These are phyloP conservation scores for Phlebopus sp. DNA, from an alignment of 1,284 basidiomycete species.

Conservation along the genomic window DNA sequence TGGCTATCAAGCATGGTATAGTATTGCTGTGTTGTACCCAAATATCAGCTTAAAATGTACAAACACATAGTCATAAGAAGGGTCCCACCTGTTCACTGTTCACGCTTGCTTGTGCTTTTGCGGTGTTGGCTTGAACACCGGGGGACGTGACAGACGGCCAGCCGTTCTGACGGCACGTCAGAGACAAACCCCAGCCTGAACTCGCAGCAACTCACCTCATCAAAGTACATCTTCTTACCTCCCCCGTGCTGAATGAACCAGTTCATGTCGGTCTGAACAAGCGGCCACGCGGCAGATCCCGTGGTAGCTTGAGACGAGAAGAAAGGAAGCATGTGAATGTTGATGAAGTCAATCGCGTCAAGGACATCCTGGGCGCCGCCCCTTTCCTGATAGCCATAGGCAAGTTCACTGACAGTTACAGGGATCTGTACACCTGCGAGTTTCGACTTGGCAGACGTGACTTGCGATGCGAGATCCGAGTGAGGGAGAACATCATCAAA, in stretches of 20 bases:
- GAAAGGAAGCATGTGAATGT: conserved; percentile 74
- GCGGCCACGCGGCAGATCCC: conserved; percentile 49
- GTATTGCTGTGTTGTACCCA: conserved; percentile 35
- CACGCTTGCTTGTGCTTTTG: conserved; percentile 51
- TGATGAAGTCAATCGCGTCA: conserved; percentile 62
- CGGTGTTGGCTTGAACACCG: conserved; percentile 57
- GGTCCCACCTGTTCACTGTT: conserved; percentile 51
- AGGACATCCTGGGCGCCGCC: conserved; percentile 58
- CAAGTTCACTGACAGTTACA: conserved; percentile 59
- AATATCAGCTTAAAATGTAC: conserved; percentile 16
- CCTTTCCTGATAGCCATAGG: conserved; percentile 49
- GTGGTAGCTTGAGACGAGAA: conserved; percentile 49
- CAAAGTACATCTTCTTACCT: conserved; percentile 72
- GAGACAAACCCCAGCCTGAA: not conserved
- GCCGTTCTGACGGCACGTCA: conserved; percentile 51
- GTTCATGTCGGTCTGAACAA: conserved; percentile 55
- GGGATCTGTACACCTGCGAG: conserved; percentile 56
- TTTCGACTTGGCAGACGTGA: conserved; percentile 47
- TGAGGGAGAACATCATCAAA: conserved; percentile 60
- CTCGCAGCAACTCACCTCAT: conserved; percentile 43
- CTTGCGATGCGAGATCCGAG: conserved; percentile 52
- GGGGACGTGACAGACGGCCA: conserved; percentile 65
- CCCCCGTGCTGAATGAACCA: conserved; percentile 60
- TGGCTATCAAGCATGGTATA: conserved; percentile 62
- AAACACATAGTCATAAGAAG: not conserved